phyloP scores from a whole-genome alignment of 371 early-diverging fungal species.

The Catenaria anguillulae region DNA sequence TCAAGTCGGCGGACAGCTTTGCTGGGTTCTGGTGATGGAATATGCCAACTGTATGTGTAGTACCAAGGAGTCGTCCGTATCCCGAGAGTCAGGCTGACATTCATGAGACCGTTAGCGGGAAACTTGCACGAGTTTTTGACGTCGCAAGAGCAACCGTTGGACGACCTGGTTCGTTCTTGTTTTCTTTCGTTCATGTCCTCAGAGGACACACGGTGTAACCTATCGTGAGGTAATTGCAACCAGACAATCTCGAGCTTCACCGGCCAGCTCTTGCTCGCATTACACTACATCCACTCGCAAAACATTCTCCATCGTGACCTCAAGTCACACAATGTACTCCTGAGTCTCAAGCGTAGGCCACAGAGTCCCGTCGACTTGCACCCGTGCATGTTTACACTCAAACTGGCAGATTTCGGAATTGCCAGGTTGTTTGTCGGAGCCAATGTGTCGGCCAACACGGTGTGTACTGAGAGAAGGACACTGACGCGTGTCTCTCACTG shows the following conservation, averaged over 20 bases:
- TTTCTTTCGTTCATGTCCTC: background rate
- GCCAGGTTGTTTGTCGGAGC: constrained; percentile 13
- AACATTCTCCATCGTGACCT: constrained; percentile 15
- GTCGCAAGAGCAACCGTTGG: constrained; percentile 2
- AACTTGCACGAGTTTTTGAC: constrained; percentile 5
- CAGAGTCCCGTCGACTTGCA: background rate
- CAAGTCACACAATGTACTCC: constrained; percentile 13
- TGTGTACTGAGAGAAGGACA: no score
- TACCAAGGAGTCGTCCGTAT: background rate
- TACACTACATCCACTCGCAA: constrained; percentile 14
- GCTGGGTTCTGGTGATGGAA: constrained; percentile 17
- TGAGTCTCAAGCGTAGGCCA: background rate
- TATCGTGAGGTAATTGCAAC: no score
- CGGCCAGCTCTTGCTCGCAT: constrained; percentile 11
- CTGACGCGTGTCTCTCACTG: no score
- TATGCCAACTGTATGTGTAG: constrained; percentile 13
- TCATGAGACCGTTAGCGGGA: no score
- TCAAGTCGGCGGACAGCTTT: background rate
- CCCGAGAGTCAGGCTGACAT: no score
- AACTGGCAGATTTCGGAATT: constrained; percentile 16
- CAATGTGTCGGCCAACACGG: constrained; percentile 8
- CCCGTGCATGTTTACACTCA: constrained; percentile 8
- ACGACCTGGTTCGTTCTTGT: background rate
- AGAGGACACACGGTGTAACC: no score
- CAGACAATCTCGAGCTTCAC: background rate